These are phyloP conservation scores for Stellera chamaejasme DNA, from an alignment of 345 rosid genomes.

Conservation along the genomic window DNA sequence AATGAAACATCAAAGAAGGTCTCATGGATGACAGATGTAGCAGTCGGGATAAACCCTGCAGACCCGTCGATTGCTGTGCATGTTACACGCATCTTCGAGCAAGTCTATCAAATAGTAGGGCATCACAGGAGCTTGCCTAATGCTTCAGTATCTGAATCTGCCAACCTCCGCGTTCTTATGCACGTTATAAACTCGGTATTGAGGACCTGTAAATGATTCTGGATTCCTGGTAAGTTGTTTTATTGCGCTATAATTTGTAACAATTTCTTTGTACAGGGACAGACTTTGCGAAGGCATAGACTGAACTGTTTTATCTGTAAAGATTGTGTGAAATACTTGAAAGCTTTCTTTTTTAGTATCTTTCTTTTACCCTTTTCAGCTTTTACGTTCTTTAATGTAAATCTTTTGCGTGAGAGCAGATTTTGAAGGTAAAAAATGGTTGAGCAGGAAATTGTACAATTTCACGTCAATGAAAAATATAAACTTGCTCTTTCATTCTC, in stretches of 20 bases:
- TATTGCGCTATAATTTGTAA: conserved; percentile 24
- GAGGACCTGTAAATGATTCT: conserved; percentile 35
- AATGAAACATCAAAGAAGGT: conserved; percentile 38
- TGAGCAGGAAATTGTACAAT: too few species aligned
- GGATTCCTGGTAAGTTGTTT: neutral
- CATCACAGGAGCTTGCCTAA: conserved; percentile 33
- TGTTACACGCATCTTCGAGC: conserved; percentile 44
- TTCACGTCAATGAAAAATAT: too few species aligned
- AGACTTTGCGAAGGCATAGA: conserved; percentile 8
- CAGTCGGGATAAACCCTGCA: conserved; percentile 38
- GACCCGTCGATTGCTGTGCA: conserved; percentile 50
- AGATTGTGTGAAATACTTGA: conserved; percentile 22
- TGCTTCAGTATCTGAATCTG: conserved; percentile 23
- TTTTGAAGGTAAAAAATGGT: too few species aligned
- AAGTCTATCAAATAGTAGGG: conserved; percentile 42
- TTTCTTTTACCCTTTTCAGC: too few species aligned
- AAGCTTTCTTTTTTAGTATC: too few species aligned
- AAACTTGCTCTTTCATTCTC: too few species aligned
- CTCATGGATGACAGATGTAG: conserved; percentile 55
- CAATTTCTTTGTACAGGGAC: conserved; percentile 22
- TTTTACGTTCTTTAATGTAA: too few species aligned
- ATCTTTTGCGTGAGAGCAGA: too few species aligned
- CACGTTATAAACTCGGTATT: conserved; percentile 43
- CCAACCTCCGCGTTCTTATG: conserved; percentile 41
- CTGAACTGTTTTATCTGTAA: conserved; percentile 1